Base-by-base conservation (phyloP, 2,329 filamentous ascomycete genomes). In the Epichloe coenophiala region DNA sequence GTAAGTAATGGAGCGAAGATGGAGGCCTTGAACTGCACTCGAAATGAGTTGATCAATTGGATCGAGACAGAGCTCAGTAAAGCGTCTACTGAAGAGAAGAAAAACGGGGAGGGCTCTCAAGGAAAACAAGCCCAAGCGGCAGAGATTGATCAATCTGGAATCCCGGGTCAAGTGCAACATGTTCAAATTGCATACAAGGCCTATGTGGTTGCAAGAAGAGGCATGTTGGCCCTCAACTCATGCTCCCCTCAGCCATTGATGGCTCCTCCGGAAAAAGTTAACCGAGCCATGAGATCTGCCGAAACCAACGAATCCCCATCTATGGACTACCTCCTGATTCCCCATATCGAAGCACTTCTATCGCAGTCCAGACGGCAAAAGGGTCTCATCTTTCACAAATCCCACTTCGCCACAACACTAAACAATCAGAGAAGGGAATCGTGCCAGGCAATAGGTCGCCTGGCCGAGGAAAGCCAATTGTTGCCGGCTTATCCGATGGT, bases 41-140 rank as follows among this genome's bases (percentile, higher is more conserved):
- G 81, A 15, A 74, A 75, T 48, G 76, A 78, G 54, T 70, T 84
- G 47, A 83, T 84, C 52, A 70, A 65, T 51, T 84, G 81, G 81
- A 82, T 84, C 51, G 81, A 84, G 61, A 68, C 66, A 5, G 81
- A 84, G 60, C 65, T 84, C 21, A 67, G 71, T 48, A 77, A 76
- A 50, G 77, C 78, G 2, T 69, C 71, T 4, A 35, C 38, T 0
- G 68, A 66, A 3, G 65, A 60, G 0, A 67, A 65, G 4, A 63
- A 57, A 21, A 60, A 63, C 1, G 64, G 62, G 0, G 62, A 0
- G 60, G 56, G 60, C 60, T 5, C 59, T 60, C 45, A 43, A 9
- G 54, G 58, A 4, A 60, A 61, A 5, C 55, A 56, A 21, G 51
- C 59, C 35, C 57, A 57, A 15, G 50, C 54, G 39, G 48, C 55